phyloP scores from a whole-genome alignment of 345 rosid genomes.

The Linum usitatissimum region DNA sequence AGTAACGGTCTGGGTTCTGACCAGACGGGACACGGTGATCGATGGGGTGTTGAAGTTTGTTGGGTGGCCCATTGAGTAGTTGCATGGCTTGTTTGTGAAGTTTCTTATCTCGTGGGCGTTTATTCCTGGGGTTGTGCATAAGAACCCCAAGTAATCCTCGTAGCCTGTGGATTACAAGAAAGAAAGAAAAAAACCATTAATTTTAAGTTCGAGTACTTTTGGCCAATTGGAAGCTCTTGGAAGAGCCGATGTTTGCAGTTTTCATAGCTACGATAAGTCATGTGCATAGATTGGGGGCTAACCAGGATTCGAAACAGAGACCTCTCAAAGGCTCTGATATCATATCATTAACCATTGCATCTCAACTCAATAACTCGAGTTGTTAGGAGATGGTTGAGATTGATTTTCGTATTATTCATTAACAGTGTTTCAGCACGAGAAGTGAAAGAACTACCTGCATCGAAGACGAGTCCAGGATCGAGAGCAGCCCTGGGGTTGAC shows the following conservation, averaged over 20 bases:
- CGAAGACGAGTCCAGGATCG: slow-evolving; percentile 91
- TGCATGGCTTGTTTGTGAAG: slow-evolving; percentile 67
- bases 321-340: no score
- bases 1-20: slow-evolving; percentile 47
- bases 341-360: no score
- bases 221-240: no score
- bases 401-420: no score
- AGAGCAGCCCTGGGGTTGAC: slow-evolving; percentile 90
- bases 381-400: no score
- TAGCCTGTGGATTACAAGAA: slow-evolving; percentile 39
- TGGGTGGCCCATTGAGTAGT: slow-evolving; percentile 64
- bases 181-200: neutral
- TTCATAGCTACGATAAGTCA: neutral
- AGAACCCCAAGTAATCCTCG: slow-evolving; percentile 78
- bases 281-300: no score
- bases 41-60: slow-evolving; percentile 87
- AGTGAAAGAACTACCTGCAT: slow-evolving; percentile 48
- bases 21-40: slow-evolving; percentile 72
- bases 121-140: slow-evolving; percentile 91
- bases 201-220: neutral
- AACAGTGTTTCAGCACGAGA: neutral
- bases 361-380: no score
- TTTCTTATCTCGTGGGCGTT: slow-evolving; percentile 62
- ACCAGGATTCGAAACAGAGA: no score
- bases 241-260: neutral